A percentile compares a stretch with the other conserved stretches of the same genome.
These are phyloP conservation scores for Gautieria morchelliformis DNA, from an alignment of 768 basidiomycete genomes.

Conservation along the genomic window DNA sequence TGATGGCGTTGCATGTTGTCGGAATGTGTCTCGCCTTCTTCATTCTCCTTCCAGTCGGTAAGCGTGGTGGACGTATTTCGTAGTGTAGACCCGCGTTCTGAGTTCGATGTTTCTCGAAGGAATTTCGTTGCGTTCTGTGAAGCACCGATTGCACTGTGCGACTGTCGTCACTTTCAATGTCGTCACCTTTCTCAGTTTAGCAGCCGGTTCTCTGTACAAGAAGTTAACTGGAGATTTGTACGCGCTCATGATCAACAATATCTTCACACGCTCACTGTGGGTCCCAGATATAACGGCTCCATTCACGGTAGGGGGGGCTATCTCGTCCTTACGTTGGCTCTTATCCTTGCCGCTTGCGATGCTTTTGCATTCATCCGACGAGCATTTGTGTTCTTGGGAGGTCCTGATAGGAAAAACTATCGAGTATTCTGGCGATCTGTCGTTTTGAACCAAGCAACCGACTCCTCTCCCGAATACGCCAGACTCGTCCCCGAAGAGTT, in stretches of 20 bases:
- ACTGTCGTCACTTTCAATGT: slow-evolving; percentile 55
- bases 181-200: slow-evolving; percentile 53
- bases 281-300: slow-evolving; percentile 30
- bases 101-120: slow-evolving; percentile 31
- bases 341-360: slow-evolving; percentile 44
- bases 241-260: slow-evolving; percentile 16
- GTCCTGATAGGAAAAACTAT: slow-evolving; percentile 24
- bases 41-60: slow-evolving; percentile 70
- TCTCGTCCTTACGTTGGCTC: slow-evolving; percentile 35
- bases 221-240: slow-evolving; percentile 80
- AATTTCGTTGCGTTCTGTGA: slow-evolving; percentile 70
- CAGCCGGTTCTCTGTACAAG: slow-evolving; percentile 59
- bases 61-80: slow-evolving; percentile 17
- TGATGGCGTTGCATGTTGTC: slow-evolving; percentile 67
- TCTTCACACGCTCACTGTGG: not conserved
- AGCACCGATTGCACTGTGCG: slow-evolving; percentile 53
- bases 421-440: slow-evolving; percentile 48
- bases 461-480: slow-evolving; percentile 40
- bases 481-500: slow-evolving; percentile 46
- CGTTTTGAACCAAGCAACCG: slow-evolving; percentile 38
- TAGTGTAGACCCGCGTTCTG: not conserved
- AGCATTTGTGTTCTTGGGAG: slow-evolving; percentile 35
- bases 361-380: slow-evolving; percentile 42
- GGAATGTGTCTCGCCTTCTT: slow-evolving; percentile 79
- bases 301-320: slow-evolving; percentile 61